Base-by-base conservation (phyloP, 148 eudicot genomes). In the Rhododendron molle region DNA sequence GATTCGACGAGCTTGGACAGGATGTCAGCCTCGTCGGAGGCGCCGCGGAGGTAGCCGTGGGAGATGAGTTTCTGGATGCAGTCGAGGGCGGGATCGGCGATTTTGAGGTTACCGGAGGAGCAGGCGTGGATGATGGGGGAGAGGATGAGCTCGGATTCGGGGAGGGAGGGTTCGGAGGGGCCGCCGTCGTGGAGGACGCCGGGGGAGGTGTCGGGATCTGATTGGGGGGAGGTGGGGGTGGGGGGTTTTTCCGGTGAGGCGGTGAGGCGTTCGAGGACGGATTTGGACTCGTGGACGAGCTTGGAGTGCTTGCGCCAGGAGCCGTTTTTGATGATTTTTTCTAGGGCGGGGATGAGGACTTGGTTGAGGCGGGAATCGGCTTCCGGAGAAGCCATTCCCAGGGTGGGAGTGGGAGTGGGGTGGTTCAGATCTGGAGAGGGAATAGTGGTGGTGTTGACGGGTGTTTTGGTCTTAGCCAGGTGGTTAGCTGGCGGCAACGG, bases 331-430 rank as follows among this genome's bases (percentile, higher is more conserved):
- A 95, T 92, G 88, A 96, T 93, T 86, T 93, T 94, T 54, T 94
- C 94, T 9, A 96, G 87, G 73, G 94, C 82, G 14, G 99, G 98
- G 85, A 88, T 32, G 38, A 96, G 78, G 65, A 92, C 90, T 83
- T 90, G 90, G 54, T 86, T 89, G 3, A 96, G 92, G 54, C 97
- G 95, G 93, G 99, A 94, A 92, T 96, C 93, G 88, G 98, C 94
- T 91, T 96, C 96, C 94, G 94, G 67, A 82, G 99, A 94, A 93
- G 99, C 96, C 99, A 93, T 93, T 91, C 94, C 93, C 94, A 85
- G 12, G 54, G 78, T 36, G 16, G 46, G 6, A 8, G 38, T 23
- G 49, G 18, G 80, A n/a, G 69, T 58, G 46, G 14, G 7, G 43
- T 11, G 78, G 18, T 30, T 54, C 80, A 78, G 88, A 87, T 76